Conservation (phyloP, 768 basidiomycete genomes). For the Boletus sp. region DNA sequence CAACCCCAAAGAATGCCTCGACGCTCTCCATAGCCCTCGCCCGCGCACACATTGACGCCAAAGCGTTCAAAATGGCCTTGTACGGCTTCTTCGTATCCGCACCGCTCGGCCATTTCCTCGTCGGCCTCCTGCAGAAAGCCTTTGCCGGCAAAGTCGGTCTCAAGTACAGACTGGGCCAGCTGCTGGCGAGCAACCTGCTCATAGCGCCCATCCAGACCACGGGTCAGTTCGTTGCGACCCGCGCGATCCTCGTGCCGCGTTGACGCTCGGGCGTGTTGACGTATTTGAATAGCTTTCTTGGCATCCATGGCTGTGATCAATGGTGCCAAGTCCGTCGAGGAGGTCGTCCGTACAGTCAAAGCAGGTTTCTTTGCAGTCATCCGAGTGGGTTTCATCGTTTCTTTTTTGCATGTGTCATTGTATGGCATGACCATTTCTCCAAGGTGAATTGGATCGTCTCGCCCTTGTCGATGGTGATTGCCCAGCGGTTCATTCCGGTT, state of each 20-base stretch:
- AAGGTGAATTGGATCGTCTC: conserved; percentile 82
- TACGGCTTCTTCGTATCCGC: conserved; percentile 86
- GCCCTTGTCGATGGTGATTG: conserved; percentile 69
- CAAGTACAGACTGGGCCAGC: conserved; percentile 63
- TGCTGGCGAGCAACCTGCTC: conserved; percentile 74
- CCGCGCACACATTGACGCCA: conserved; percentile 57
- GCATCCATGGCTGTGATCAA: conserved; percentile 82
- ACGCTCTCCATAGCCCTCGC: conserved; percentile 51
- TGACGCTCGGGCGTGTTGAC: neutral
- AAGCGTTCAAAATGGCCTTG: conserved; percentile 79
- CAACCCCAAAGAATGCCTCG: conserved; percentile 54
- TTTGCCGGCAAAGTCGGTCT: conserved; percentile 74
- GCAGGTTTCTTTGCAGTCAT: conserved; percentile 74
- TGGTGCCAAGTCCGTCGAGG: conserved; percentile 66
- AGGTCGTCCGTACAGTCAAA: conserved; percentile 65
- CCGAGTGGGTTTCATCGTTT: conserved; percentile 45
- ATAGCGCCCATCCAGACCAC: conserved; percentile 73
- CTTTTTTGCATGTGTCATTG: neutral
- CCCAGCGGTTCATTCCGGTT: conserved; percentile 76
- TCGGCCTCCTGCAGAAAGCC: conserved; percentile 67
- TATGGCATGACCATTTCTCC: neutral
- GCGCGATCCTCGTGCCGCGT: neutral
- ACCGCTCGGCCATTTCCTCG: conserved; percentile 73
- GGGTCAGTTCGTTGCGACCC: conserved; percentile 40
- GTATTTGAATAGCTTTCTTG: conserved; percentile 53